Evolutionary conservation across 441 rosid species (phyloP).

Genomic region (Francoa sonchifolia): DNA sequence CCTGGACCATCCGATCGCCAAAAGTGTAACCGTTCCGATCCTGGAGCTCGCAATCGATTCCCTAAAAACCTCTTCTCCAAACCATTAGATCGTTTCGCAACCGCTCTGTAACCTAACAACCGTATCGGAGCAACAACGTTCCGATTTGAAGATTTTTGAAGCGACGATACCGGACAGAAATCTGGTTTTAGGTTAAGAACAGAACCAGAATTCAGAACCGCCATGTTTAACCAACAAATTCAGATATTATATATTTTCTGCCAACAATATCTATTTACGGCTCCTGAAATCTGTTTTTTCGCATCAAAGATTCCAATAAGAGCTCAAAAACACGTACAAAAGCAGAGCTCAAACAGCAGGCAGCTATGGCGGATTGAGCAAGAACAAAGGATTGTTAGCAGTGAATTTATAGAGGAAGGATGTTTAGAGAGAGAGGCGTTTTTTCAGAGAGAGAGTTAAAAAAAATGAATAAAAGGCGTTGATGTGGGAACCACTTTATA

Average conservation of each 20-base stretch:
- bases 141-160: background rate
- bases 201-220: too few species aligned
- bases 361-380: too few species aligned
- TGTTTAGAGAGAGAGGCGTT: background rate
- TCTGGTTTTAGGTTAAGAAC: background rate
- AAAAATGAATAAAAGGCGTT: too few species aligned
- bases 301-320: too few species aligned
- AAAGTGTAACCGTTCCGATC: conserved; percentile 42
- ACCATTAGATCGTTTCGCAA: conserved; percentile 11
- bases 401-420: conserved; percentile 12
- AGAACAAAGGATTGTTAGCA: background rate
- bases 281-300: too few species aligned
- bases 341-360: too few species aligned
- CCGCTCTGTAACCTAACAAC: conserved; percentile 1
- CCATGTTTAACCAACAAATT: too few species aligned
- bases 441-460: background rate
- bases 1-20: conserved; percentile 91
- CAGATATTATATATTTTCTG: too few species aligned
- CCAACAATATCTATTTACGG: too few species aligned
- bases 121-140: background rate
- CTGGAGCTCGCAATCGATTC: conserved; percentile 27
- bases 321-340: too few species aligned
- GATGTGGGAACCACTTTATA: background rate
- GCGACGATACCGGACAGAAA: background rate
- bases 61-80: conserved; percentile 47